phyloP scores from a whole-genome alignment of 75 land plant genomes.

The Chamaecyparis obtusa region DNA sequence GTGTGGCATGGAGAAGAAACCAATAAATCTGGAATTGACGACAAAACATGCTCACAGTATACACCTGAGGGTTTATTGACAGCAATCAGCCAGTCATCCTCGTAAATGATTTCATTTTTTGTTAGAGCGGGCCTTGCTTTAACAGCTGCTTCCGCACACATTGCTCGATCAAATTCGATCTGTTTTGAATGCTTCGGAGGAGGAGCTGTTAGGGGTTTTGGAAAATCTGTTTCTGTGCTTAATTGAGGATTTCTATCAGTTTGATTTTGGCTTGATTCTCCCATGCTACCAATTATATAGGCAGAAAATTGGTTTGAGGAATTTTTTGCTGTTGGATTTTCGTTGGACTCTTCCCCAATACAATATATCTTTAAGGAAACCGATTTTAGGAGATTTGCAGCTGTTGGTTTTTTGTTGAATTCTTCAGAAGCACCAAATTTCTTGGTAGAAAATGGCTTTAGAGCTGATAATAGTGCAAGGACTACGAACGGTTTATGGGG shows the following conservation, averaged over 20 bases:
- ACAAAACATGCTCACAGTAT: constrained; percentile 72
- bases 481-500: not conserved
- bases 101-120: constrained; percentile 46
- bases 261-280: not conserved
- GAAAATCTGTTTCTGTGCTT: constrained; percentile 21
- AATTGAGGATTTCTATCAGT: not conserved
- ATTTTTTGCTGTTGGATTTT: not conserved
- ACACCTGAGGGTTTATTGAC: constrained; percentile 84
- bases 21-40: constrained; percentile 31
- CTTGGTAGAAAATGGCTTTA: not conserved
- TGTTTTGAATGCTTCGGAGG: constrained; percentile 44
- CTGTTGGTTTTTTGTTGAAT: not conserved
- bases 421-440: not conserved
- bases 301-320: not conserved
- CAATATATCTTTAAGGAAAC: not conserved
- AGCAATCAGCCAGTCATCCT: constrained; percentile 80
- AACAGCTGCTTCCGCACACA: constrained; percentile 76
- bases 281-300: too few relatives aligned
- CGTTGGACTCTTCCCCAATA: not conserved
- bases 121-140: constrained; percentile 45
- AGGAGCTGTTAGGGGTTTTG: constrained; percentile 63
- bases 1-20: constrained; percentile 9
- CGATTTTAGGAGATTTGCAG: not conserved
- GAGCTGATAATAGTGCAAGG: not conserved
- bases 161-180: constrained; percentile 72